Percentiles rank a stretch among this genome's conserved stretches.
These are phyloP conservation scores for Lophium mytilinum DNA, from an alignment of 495 filamentous ascomycete species.

Conservation along the genomic window DNA sequence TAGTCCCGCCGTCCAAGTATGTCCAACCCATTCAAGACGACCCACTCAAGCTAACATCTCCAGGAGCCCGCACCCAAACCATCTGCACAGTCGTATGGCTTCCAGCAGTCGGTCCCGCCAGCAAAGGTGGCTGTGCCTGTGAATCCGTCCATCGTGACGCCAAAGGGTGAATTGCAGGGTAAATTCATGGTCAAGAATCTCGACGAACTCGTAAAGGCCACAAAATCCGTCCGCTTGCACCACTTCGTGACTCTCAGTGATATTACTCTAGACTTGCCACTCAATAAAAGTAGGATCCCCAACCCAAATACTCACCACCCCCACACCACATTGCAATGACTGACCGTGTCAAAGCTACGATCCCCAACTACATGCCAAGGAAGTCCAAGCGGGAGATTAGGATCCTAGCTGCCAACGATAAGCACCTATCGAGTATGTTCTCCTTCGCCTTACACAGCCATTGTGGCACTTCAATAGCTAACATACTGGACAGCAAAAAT, in stretches of 20 bases:
- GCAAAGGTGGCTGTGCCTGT: constrained; percentile 12
- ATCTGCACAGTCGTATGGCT: neutral
- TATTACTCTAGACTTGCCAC: constrained; percentile 15
- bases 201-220: constrained; percentile 32
- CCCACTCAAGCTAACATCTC: no score
- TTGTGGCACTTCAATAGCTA: neutral
- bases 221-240: constrained; percentile 36
- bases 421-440: constrained; percentile 22
- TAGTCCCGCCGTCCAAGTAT: constrained; percentile 12
- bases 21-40: neutral
- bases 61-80: no score
- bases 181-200: constrained; percentile 34
- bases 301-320: neutral
- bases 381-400: constrained; percentile 40
- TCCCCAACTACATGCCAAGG: constrained; percentile 36
- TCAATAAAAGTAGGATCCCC: constrained; percentile 26
- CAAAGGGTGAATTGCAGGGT: constrained; percentile 31
- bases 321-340: constrained; percentile 15
- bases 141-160: constrained; percentile 8
- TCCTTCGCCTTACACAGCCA: neutral
- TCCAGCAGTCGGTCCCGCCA: neutral
- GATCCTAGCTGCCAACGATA: constrained; percentile 28
- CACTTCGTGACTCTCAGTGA: constrained; percentile 36
- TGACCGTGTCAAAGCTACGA: constrained; percentile 26
- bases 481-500: constrained; percentile 4